Conservation (phyloP, 2,329 filamentous ascomycete genomes). For the Colletotrichum costaricense region DNA sequence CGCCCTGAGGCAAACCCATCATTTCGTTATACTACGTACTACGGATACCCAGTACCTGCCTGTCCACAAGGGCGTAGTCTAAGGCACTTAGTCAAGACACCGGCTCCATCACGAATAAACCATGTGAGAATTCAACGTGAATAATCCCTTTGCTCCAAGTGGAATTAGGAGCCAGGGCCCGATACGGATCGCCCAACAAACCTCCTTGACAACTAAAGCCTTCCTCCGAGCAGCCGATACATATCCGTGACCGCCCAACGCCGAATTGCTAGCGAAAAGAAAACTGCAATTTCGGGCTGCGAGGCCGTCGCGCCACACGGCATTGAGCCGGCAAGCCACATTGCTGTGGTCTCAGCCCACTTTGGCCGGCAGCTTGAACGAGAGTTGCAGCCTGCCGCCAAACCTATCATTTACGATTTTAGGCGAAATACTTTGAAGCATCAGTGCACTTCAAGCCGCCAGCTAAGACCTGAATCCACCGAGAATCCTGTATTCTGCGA, state of each 20-base stretch:
- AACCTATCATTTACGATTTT: not conserved
- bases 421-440: not conserved
- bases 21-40: not conserved
- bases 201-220: not conserved
- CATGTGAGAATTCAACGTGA: not conserved
- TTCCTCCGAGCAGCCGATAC: not conserved
- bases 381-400: not conserved
- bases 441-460: not conserved
- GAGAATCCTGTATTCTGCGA: not conserved
- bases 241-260: conserved; percentile 13
- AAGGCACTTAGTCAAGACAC: too few species aligned
- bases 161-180: conserved; percentile 11
- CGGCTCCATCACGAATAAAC: too few species aligned
- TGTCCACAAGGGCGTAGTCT: too few species aligned
- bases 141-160: conserved; percentile 7
- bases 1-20: not conserved
- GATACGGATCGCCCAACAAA: not conserved
- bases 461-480: not conserved
- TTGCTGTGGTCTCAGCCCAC: conserved; percentile 1
- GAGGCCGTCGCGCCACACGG: conserved; percentile 10
- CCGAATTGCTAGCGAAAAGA: not conserved
- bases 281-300: conserved; percentile 5
- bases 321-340: not conserved
- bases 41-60: not conserved
- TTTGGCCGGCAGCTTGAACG: not conserved